These are phyloP conservation scores for Suhomyces kilbournensis DNA, from an alignment of 805 yeast species.

Conservation along the genomic window DNA sequence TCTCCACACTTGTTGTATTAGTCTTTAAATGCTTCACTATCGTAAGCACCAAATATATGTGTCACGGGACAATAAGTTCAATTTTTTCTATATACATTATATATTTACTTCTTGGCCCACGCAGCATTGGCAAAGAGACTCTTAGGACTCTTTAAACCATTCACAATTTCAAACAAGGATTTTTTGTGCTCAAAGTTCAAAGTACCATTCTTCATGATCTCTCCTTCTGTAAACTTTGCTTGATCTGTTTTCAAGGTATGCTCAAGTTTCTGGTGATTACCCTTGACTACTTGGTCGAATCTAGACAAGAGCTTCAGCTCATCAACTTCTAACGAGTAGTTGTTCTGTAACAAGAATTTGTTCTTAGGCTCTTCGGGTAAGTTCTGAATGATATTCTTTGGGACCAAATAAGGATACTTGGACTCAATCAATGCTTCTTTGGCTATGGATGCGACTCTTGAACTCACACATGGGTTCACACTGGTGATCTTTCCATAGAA, in stretches of 20 bases:
- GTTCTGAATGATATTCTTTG: slow-evolving; percentile 29
- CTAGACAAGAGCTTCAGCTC: slow-evolving; percentile 19
- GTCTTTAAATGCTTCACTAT: no score
- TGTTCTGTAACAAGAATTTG: slow-evolving; percentile 31
- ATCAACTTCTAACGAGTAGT: slow-evolving; percentile 25
- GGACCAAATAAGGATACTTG: slow-evolving; percentile 41
- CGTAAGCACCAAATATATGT: neutral
- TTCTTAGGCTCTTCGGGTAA: slow-evolving; percentile 18
- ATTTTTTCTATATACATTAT: neutral
- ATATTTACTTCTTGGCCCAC: slow-evolving; percentile 19
- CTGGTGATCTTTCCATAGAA: slow-evolving; percentile 38
- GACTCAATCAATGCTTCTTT: slow-evolving; percentile 37
- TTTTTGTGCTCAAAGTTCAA: slow-evolving; percentile 27
- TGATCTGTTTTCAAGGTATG: slow-evolving; percentile 7
- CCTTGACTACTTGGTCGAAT: slow-evolving; percentile 31
- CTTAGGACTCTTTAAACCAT: slow-evolving; percentile 25
- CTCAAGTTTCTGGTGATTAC: slow-evolving; percentile 20
- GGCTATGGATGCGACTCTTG: slow-evolving; percentile 40
- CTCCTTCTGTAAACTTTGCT: slow-evolving; percentile 20
- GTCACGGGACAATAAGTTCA: neutral
- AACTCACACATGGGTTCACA: slow-evolving; percentile 22
- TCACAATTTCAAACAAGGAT: slow-evolving; percentile 27
- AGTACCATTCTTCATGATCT: slow-evolving; percentile 28
- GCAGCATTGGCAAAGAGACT: slow-evolving; percentile 25
- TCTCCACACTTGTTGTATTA: neutral